Evolutionary conservation across 208 protist genomes (phyloP).

Genomic region (Leishmania braziliensis): DNA sequence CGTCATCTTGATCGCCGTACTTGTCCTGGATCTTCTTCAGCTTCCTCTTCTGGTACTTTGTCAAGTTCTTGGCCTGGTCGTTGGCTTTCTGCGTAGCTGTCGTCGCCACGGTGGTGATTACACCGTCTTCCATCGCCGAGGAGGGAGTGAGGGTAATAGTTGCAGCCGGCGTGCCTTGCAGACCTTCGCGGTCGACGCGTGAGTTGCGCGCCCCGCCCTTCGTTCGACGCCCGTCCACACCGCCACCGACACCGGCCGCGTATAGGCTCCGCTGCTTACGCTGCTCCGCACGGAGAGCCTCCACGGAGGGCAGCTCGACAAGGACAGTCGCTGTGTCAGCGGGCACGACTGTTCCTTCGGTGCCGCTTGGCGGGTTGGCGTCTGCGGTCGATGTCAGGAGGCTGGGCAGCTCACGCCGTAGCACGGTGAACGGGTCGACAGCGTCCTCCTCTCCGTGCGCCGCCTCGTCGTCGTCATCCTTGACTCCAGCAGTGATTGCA

Average conservation of each 20-base stretch:
- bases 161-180: neutral
- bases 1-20: conserved; percentile 85
- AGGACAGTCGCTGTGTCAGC: conserved; percentile 24
- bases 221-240: neutral
- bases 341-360: conserved; percentile 10
- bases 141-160: neutral
- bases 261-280: conserved; percentile 11
- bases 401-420: conserved; percentile 23
- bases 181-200: conserved; percentile 17
- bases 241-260: neutral
- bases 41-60: conserved; percentile 68
- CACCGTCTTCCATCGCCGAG: neutral
- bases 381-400: neutral
- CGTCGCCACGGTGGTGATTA: neutral
- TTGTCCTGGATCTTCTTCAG: conserved; percentile 77
- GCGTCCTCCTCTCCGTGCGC: neutral
- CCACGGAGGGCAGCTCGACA: conserved; percentile 30
- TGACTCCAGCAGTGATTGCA: no score
- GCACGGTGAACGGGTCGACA: neutral
- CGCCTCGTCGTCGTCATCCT: neutral
- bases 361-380: neutral
- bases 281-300: conserved; percentile 30
- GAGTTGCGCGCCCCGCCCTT: conserved; percentile 19
- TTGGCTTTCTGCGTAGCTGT: conserved; percentile 2
- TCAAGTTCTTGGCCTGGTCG: conserved; percentile 31